These are phyloP conservation scores for Theileria annulata DNA, from an alignment of 169 alveolate genomes.

Conservation along the genomic window DNA sequence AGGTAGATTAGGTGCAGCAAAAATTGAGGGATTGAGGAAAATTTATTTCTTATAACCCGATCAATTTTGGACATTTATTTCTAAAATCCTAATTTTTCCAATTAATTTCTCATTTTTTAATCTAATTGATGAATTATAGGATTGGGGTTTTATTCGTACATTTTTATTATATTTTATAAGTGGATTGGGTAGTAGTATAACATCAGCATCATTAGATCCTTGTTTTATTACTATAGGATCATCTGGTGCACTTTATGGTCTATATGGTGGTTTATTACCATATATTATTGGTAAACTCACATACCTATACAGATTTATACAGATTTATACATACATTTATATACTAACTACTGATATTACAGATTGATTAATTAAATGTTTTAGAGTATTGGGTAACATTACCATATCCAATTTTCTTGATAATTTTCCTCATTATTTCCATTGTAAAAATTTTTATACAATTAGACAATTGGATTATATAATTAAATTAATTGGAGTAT, in stretches of 20 bases:
- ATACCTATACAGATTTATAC: background rate
- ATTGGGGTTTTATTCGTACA: conserved; percentile 86
- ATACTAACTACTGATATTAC: background rate
- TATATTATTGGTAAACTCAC: conserved; percentile 70
- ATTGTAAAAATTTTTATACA: conserved; percentile 40
- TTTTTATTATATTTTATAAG: conserved; percentile 72
- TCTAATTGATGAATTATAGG: conserved; percentile 42
- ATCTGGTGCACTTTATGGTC: conserved; percentile 87
- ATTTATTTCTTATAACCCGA: background rate
- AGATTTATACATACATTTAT: background rate
- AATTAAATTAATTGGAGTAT: no score
- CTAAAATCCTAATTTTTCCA: background rate
- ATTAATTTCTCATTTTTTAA: background rate
- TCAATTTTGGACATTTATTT: background rate
- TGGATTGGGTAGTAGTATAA: conserved; percentile 81
- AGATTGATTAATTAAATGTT: no score
- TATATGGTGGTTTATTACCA: conserved; percentile 85
- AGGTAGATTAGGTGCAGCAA: no score
- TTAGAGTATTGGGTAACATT: conserved; percentile 83
- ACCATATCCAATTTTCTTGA: conserved; percentile 79
- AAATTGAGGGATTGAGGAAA: background rate
- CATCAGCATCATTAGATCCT: conserved; percentile 84
- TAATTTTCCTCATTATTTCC: conserved; percentile 68
- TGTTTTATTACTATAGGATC: conserved; percentile 87
- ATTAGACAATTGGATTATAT: no score